phyloP scores from a whole-genome alignment of 2,329 filamentous ascomycete species.

The Scytalidium sp. region DNA sequence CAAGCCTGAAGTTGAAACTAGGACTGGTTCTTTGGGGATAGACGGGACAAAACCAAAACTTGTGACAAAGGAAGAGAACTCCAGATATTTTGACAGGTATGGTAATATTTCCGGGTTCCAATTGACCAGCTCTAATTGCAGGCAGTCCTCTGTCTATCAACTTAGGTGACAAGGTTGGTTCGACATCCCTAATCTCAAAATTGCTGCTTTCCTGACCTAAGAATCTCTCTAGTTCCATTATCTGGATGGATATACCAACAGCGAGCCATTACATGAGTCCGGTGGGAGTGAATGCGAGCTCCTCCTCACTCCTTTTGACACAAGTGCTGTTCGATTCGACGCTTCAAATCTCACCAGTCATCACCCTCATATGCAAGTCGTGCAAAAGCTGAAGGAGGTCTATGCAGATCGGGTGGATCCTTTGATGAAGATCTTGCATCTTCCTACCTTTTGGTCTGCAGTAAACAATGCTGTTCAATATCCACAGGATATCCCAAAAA shows the following conservation, averaged over 20 bases:
- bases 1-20: not conserved
- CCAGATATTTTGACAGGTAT: slow-evolving; percentile 24
- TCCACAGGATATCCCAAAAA: slow-evolving; percentile 7
- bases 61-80: slow-evolving; percentile 16
- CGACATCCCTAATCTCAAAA: not conserved
- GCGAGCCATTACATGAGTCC: slow-evolving; percentile 9
- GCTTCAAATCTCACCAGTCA: slow-evolving; percentile 2
- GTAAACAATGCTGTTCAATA: slow-evolving; percentile 2
- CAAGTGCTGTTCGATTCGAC: slow-evolving; percentile 10
- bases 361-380: slow-evolving; percentile 4
- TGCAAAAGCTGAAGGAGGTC: slow-evolving; percentile 57
- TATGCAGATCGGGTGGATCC: slow-evolving; percentile 68
- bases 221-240: slow-evolving; percentile 17
- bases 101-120: not conserved
- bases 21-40: not conserved
- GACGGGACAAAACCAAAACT: slow-evolving; percentile 17
- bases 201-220: slow-evolving; percentile 5
- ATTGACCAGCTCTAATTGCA: not conserved
- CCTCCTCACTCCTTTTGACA: slow-evolving; percentile 4
- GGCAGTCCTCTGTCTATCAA: slow-evolving; percentile 25
- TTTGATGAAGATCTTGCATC: slow-evolving; percentile 63
- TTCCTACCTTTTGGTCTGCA: slow-evolving; percentile 40
- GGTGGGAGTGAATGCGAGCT: not conserved
- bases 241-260: slow-evolving; percentile 12
- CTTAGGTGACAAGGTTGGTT: slow-evolving; percentile 27